A percentile compares a stretch with the other conserved stretches of the same genome.
phyloP scores from a whole-genome alignment of 257 asterid species.

The Solanum clarkiae region DNA sequence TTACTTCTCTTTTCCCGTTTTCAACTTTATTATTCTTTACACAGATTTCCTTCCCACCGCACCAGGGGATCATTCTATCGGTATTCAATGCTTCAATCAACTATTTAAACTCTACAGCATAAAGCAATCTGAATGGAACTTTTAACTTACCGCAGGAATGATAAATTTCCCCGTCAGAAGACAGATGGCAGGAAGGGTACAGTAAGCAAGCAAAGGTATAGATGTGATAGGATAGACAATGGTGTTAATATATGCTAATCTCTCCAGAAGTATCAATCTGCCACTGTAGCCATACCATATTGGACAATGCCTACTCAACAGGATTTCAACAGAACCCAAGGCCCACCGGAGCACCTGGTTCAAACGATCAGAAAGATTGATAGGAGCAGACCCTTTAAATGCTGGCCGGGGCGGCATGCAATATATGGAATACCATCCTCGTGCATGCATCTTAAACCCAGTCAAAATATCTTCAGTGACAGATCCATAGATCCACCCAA shows the following conservation, averaged over 20 bases:
- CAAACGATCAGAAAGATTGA: constrained; percentile 87
- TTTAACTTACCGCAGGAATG: constrained; percentile 53
- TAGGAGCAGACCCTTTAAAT: constrained; percentile 92
- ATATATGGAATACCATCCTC: constrained; percentile 85
- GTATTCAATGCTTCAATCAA: not conserved
- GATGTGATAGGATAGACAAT: constrained; percentile 85
- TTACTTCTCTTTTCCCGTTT: not conserved
- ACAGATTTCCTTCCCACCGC: not conserved
- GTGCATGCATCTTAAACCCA: constrained; percentile 89
- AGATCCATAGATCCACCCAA: constrained; percentile 94
- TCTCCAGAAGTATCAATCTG: constrained; percentile 50
- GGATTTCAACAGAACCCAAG: constrained; percentile 78
- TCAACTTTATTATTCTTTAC: not conserved
- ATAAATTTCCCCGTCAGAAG: constrained; percentile 79
- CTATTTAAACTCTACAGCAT: not conserved
- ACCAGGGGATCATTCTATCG: not conserved
- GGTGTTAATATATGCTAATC: constrained; percentile 79
- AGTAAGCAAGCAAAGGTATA: constrained; percentile 67
- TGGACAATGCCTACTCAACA: constrained; percentile 86
- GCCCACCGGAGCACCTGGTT: constrained; percentile 98
- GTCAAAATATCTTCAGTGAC: constrained; percentile 93
- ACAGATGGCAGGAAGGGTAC: constrained; percentile 83
- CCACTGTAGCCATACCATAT: constrained; percentile 87
- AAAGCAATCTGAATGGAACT: not conserved
- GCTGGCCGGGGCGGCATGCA: constrained; percentile 92